phyloP scores from a whole-genome alignment of 164 flowering plant species.

The Paratinospora sagittata region DNA sequence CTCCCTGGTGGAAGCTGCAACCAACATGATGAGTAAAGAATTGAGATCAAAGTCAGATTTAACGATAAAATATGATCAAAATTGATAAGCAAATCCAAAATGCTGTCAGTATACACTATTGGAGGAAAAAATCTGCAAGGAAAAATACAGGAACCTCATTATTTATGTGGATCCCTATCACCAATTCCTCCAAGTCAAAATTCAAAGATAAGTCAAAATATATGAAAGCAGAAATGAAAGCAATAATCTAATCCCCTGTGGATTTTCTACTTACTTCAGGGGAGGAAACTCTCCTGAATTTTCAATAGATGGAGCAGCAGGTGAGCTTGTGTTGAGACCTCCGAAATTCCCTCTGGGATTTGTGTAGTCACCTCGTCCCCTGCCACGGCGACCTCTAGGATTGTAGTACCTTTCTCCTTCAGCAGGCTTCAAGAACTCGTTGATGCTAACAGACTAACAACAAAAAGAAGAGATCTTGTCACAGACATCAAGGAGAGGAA shows the following conservation, averaged over 20 bases:
- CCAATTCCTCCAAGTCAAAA: neutral
- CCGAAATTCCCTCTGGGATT: neutral
- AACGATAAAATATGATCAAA: too few relatives aligned
- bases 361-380: neutral
- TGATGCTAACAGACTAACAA: constrained; percentile 15
- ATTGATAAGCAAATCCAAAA: neutral
- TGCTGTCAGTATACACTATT: neutral
- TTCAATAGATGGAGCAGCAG: constrained; percentile 4
- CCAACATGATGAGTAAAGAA: too few relatives aligned
- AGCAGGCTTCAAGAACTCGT: constrained; percentile 15
- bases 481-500: neutral
- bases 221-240: neutral
- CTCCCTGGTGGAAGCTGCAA: neutral
- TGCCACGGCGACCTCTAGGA: constrained; percentile 2
- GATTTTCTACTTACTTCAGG: neutral
- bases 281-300: neutral
- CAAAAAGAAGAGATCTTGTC: neutral
- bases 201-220: neutral
- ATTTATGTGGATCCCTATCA: neutral
- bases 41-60: too few relatives aligned
- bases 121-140: neutral
- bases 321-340: neutral
- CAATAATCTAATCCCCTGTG: neutral
- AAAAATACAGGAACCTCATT: neutral
- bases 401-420: constrained; percentile 8